Conservation (phyloP, 768 basidiomycete genomes). For the Cyclocybe aegerita region DNA sequence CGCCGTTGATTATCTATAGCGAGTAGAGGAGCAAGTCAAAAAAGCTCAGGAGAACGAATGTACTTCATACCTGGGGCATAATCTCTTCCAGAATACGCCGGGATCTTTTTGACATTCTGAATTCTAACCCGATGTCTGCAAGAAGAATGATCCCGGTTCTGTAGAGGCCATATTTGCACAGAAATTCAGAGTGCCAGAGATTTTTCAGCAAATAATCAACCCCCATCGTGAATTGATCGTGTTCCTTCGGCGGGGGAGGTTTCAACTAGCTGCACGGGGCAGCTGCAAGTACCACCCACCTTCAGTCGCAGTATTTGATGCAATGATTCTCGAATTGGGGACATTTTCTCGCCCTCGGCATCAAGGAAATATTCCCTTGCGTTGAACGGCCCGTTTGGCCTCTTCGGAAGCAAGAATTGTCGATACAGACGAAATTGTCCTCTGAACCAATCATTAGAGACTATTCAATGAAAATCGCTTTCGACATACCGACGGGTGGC, state of each 20-base stretch:
- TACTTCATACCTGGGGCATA: constrained; percentile 67
- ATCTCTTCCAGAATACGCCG: constrained; percentile 71
- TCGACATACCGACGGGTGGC: constrained; percentile 62
- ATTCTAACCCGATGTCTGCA: constrained; percentile 78
- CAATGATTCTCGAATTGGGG: constrained; percentile 41
- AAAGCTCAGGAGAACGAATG: not conserved
- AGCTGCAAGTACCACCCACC: constrained; percentile 28
- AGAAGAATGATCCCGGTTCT: constrained; percentile 69
- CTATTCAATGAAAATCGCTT: not conserved
- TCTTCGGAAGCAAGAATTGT: constrained; percentile 63
- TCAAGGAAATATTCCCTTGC: constrained; percentile 59
- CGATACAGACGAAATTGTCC: constrained; percentile 64
- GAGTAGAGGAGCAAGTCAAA: not conserved
- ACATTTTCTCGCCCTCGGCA: constrained; percentile 34
- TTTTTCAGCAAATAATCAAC: constrained; percentile 69
- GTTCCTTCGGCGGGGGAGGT: constrained; percentile 56
- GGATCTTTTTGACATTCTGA: constrained; percentile 69
- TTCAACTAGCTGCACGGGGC: constrained; percentile 6
- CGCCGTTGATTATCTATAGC: constrained; percentile 62
- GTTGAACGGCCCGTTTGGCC: constrained; percentile 54
- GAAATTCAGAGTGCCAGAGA: constrained; percentile 80
- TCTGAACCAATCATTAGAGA: constrained; percentile 29
- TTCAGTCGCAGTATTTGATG: constrained; percentile 46
- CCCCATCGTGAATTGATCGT: constrained; percentile 58
- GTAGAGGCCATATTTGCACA: constrained; percentile 65